phyloP scores from a whole-genome alignment of 495 filamentous ascomycete genomes.

The Aeminium ludgeri region DNA sequence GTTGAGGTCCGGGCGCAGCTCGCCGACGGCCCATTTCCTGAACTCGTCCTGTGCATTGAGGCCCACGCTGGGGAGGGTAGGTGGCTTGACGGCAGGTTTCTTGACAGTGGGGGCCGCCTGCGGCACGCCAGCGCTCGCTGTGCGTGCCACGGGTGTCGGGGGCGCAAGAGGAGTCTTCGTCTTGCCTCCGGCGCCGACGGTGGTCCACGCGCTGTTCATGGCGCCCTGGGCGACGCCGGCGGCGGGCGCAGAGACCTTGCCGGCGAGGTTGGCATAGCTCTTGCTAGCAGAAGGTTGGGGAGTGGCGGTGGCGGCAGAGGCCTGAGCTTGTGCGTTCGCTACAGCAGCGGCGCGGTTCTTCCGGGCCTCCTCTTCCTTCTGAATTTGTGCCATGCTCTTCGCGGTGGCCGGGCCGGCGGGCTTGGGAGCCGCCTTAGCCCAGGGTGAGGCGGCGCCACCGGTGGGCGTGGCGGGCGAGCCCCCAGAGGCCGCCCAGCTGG shows the following conservation, averaged over 20 bases:
- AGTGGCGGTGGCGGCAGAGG: slow-evolving; percentile 32
- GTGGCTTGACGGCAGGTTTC: slow-evolving; percentile 26
- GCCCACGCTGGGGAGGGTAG: slow-evolving; percentile 27
- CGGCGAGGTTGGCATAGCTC: slow-evolving; percentile 87
- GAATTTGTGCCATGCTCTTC: slow-evolving; percentile 89
- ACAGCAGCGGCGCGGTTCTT: slow-evolving; percentile 52
- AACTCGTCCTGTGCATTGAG: slow-evolving; percentile 69
- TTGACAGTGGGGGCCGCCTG: slow-evolving; percentile 18
- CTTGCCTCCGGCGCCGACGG: slow-evolving; percentile 89
- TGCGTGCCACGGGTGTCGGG: slow-evolving; percentile 35
- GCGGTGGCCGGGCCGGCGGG: slow-evolving; percentile 28
- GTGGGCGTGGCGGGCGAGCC: slow-evolving; percentile 45
- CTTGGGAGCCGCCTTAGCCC: slow-evolving; percentile 54
- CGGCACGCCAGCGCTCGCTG: slow-evolving; percentile 25
- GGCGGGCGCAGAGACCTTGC: slow-evolving; percentile 41
- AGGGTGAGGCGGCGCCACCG: slow-evolving; percentile 36
- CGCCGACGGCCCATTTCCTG: slow-evolving; percentile 70
- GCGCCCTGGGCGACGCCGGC: slow-evolving; percentile 21
- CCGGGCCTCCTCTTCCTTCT: slow-evolving; percentile 84
- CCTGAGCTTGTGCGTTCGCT: slow-evolving; percentile 29
- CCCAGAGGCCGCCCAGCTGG: slow-evolving; percentile 66
- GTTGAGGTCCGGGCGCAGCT: slow-evolving; percentile 47
- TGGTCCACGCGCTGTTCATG: slow-evolving; percentile 65
- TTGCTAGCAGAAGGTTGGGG: slow-evolving; percentile 49
- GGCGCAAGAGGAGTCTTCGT: slow-evolving; percentile 46